Evolutionary conservation across 371 early-diverging fungal genomes (phyloP), one percentile per base, ranked within the genome.

Genomic region (Mucor velutinosus): DNA sequence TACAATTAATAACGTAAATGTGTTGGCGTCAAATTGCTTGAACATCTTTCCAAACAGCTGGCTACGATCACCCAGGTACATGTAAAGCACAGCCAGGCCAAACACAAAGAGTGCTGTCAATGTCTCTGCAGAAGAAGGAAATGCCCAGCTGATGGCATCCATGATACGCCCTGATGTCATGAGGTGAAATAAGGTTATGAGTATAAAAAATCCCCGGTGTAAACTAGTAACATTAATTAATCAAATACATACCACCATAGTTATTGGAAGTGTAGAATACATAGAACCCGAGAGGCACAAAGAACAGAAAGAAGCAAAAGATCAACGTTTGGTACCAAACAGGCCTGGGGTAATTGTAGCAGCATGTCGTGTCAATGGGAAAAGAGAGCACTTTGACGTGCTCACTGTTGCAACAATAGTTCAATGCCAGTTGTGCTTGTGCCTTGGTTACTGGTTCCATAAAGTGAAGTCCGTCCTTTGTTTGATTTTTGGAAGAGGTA

Each of bases 21-120:
- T 72, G 25, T 67, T 51, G 4, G 67, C 49, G 25, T 80, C 72
- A 66, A 80, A 90, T 17, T 72, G 69, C 71, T 92, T 94, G 67
- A 84, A 85, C 60, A 82, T 83, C 65, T 92, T 92, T 63, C 73
- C 87, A 67, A 92, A 87, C 23, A 92, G 69, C 23, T 86, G 81
- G 1, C 91, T 88, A 17, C 92, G 89, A 67, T 94, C 94, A 17
- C 85, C 81, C 29, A 86, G 71, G 60, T 84, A 89, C 86, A 89
- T 87, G 62, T 83, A 82, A 17, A 86, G 64, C 11, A 91, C 81
- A 5, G 85, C 65, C 12, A 77, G 69, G 8, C 81, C 86, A 63
- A 90, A 80, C n/a, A 83, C 67, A 21, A 84, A 74, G 55, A 87
- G 64, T 7, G 85, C 77, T 27, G 70, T 70, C 45, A 88, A 72